Evolutionary conservation across 495 filamentous ascomycete genomes (phyloP).

Genomic region (Penicillium steckii): DNA sequence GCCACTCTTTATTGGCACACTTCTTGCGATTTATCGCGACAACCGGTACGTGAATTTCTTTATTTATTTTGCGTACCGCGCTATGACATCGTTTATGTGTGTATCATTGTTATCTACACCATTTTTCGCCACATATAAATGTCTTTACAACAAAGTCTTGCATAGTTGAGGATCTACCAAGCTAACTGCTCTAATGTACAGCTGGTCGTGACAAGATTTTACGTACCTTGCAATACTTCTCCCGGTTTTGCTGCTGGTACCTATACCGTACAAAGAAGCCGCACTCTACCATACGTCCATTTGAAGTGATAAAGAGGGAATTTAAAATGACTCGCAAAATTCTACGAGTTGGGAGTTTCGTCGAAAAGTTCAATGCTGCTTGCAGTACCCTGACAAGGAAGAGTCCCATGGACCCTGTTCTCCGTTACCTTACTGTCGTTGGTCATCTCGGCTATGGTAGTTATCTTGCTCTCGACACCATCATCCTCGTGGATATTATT

Average conservation of each 20-base stretch:
- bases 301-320: conserved; percentile 87
- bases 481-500: conserved; percentile 71
- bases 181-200: too few species aligned
- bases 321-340: conserved; percentile 86
- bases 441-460: conserved; percentile 90
- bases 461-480: conserved; percentile 77
- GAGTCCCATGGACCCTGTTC: conserved; percentile 67
- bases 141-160: too few species aligned
- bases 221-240: conserved; percentile 94
- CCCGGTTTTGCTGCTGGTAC: conserved; percentile 98
- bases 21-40: conserved; percentile 93
- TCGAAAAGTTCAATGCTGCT: conserved; percentile 92
- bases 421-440: conserved; percentile 80
- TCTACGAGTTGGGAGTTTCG: conserved; percentile 88
- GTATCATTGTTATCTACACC: too few species aligned
- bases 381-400: conserved; percentile 72
- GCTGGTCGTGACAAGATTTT: conserved; percentile 95
- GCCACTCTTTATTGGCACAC: conserved; percentile 92
- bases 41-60: conserved; percentile 64
- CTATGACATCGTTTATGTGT: too few species aligned
- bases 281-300: conserved; percentile 69
- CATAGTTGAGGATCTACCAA: too few species aligned
- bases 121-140: too few species aligned
- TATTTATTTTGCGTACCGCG: too few species aligned
- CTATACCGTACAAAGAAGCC: conserved; percentile 86